Evolutionary conservation across 352 stramenopile species (phyloP), one percentile per base, ranked within the genome.

Genomic region (Globisporangium acanthophoron): DNA sequence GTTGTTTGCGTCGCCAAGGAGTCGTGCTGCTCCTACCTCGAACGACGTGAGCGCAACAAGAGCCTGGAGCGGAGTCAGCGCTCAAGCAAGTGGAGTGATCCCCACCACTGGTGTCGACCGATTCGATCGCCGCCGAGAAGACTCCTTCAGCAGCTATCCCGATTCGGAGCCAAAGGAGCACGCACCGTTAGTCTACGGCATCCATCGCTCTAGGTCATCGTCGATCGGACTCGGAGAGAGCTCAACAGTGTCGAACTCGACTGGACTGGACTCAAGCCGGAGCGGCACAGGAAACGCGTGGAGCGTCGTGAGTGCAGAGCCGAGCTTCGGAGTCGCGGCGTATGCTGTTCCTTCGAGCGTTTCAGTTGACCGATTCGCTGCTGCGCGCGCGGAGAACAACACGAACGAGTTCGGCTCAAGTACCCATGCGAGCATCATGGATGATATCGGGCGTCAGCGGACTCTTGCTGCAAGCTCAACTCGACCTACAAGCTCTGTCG

Each of bases 1-100:
- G 53, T 60, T 92, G 16, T 92, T 92, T 27, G 74, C 79, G 35
- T 87, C 78, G n/a, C 80, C 82, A 13, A 80, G 73, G 55, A 56
- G 41, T 18, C 35, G 56, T 21, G 31, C 27, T 9, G 18, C 24
- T 16, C 20, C 33, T 15, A n/a, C 44, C 15, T 43, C 49, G 13
- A 47, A 16, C 37, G 40, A 16, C 29, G n/a, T 31, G 21, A 39
- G 24, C 41, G 33, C 56, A 15, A 39, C 43, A 3, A 46, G 51
- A n/a, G 47, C 60, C 8, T 70, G 64, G 64, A 44, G 45, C 27
- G 49, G 44, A 6, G 31, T 67, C 16, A 15, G 35, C 5, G 7
- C 52, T n/a, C 43, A 16, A 9, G 35, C 56, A 56, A 37, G 11
- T 46, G 33, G 21, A 16, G 33, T 20, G 50, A 31, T 54, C 44